phyloP scores from a whole-genome alignment of 805 yeast species.

The Candida alai region DNA sequence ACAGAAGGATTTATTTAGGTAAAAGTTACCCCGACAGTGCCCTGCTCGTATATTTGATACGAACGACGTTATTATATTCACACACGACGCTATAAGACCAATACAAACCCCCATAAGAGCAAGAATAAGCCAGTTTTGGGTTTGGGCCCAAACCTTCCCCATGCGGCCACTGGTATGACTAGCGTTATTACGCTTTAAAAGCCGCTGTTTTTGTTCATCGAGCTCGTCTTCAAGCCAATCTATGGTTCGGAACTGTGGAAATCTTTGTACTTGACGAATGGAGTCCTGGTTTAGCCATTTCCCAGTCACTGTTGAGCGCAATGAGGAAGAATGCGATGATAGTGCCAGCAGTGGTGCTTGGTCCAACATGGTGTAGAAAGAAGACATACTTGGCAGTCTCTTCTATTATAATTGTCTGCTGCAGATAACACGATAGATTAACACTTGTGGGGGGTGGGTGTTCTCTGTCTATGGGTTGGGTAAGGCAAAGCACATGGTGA shows the following conservation, averaged over 20 bases:
- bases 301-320: constrained; percentile 27
- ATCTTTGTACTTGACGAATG: constrained; percentile 42
- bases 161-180: constrained; percentile 9
- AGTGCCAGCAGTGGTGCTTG: too few species aligned
- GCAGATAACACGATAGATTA: too few species aligned
- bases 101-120: constrained; percentile 71
- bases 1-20: constrained; percentile 73
- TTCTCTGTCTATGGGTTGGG: too few species aligned
- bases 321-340: neutral
- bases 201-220: constrained; percentile 39
- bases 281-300: constrained; percentile 35
- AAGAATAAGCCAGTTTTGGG: constrained; percentile 69
- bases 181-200: constrained; percentile 17
- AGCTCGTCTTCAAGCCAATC: constrained; percentile 68
- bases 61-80: constrained; percentile 83
- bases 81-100: constrained; percentile 78
- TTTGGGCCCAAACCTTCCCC: constrained; percentile 28
- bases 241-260: constrained; percentile 59
- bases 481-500: too few species aligned
- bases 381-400: too few species aligned
- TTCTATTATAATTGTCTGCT: too few species aligned
- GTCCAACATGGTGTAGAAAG: too few species aligned
- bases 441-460: too few species aligned
- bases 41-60: constrained; percentile 78
- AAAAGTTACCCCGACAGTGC: constrained; percentile 65